Percentiles rank a stretch among this genome's conserved stretches.
phyloP scores from a whole-genome alignment of 371 early-diverging fungal species.

The Amoeboaphelidium protococcarum region DNA sequence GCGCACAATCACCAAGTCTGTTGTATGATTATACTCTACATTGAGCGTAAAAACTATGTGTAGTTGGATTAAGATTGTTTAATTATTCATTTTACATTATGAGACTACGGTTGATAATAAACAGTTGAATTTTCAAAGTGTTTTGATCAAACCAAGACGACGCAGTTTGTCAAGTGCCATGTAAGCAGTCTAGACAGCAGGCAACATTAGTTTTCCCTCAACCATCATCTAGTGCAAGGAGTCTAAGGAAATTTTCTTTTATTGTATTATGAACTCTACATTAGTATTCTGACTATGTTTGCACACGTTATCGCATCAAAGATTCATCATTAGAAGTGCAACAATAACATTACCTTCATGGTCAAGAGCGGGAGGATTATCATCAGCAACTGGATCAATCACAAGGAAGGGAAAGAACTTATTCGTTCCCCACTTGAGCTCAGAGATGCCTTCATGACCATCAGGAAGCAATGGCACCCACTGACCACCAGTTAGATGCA shows the following conservation, averaged over 20 bases:
- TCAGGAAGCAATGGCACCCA: slow-evolving; percentile 22
- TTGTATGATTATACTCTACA: too few species aligned
- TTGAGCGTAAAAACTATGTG: too few species aligned
- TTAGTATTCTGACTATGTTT: too few species aligned
- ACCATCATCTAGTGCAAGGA: slow-evolving; percentile 17
- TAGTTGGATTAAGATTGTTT: too few species aligned
- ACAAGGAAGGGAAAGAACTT: slow-evolving; percentile 29
- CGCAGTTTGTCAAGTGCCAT: slow-evolving; percentile 18
- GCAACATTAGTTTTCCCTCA: slow-evolving; percentile 18
- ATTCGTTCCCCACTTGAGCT: slow-evolving; percentile 33
- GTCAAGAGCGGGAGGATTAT: slow-evolving; percentile 19
- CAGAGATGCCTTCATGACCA: slow-evolving; percentile 23
- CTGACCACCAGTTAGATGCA: slow-evolving; percentile 19
- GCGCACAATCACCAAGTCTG: slow-evolving; percentile 1
- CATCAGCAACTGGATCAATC: slow-evolving; percentile 21
- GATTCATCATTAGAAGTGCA: too few species aligned
- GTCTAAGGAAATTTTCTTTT: slow-evolving; percentile 12
- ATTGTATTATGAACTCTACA: slow-evolving; percentile 19
- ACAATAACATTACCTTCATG: slow-evolving; percentile 24
- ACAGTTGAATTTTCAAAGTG: too few species aligned
- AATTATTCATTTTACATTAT: too few species aligned
- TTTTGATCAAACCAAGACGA: background rate
- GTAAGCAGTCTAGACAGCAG: slow-evolving; percentile 21
- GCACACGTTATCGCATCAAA: too few species aligned
- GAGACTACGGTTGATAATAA: too few species aligned